These are phyloP conservation scores for Blepharisma stoltei DNA, from an alignment of 73 alveolate genomes.

Conservation along the genomic window DNA sequence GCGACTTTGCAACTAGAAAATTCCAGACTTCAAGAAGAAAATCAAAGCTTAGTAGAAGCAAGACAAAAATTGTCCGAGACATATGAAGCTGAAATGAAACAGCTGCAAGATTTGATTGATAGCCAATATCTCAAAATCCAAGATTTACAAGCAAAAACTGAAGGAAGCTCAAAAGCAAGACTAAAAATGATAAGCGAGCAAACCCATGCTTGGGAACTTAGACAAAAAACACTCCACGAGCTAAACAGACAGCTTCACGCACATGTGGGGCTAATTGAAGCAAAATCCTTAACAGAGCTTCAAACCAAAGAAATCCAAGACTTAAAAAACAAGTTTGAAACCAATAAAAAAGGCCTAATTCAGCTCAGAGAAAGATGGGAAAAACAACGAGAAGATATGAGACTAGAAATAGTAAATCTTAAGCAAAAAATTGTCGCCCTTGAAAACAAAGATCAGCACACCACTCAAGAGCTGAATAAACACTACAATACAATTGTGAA, in stretches of 20 bases:
- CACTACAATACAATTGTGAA: no score
- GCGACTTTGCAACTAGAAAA: background rate
- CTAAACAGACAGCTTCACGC: background rate
- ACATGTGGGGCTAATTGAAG: background rate
- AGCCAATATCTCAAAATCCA: background rate
- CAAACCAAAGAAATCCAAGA: no score
- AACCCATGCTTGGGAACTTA: background rate
- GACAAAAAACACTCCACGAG: background rate
- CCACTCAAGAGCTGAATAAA: no score
- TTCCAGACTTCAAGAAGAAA: background rate
- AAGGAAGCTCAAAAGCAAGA: background rate
- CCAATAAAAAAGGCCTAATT: no score
- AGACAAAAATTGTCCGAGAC: background rate
- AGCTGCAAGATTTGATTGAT: background rate
- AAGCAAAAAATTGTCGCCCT: no score
- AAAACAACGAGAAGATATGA: no score
- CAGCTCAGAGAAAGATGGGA: no score
- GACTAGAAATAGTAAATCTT: no score
- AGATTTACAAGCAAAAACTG: conserved; percentile 17
- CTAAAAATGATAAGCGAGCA: background rate
- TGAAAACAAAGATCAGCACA: no score
- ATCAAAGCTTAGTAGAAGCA: background rate
- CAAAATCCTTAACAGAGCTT: background rate
- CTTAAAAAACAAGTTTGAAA: no score
- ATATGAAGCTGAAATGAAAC: conserved; percentile 5